These are phyloP conservation scores for Lachnellula suecica DNA, from an alignment of 2,329 filamentous ascomycete species.

Conservation along the genomic window DNA sequence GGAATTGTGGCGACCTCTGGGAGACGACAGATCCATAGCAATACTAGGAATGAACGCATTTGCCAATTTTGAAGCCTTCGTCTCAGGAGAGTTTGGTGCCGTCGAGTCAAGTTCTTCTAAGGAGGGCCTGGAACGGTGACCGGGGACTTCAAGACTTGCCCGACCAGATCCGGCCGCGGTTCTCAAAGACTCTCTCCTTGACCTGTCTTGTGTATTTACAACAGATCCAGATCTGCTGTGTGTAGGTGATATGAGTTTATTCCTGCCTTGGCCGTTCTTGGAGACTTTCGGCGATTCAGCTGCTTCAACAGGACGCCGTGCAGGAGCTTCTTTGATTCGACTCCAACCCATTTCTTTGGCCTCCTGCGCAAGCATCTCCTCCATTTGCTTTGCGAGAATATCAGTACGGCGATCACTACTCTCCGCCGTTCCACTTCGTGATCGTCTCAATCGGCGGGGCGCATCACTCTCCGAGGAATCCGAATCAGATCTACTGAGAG, in stretches of 20 bases:
- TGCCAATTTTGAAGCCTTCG: conserved; percentile 17
- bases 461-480: conserved; percentile 60
- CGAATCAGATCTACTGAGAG: conserved; percentile 55
- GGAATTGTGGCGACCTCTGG: conserved; percentile 61
- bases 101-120: conserved; percentile 44
- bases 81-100: conserved; percentile 33
- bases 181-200: conserved; percentile 19
- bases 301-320: conserved; percentile 9
- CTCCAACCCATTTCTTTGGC: conserved; percentile 32
- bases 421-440: conserved; percentile 43
- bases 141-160: conserved; percentile 49
- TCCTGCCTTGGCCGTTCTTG: conserved; percentile 7
- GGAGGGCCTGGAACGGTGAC: conserved; percentile 36
- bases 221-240: conserved; percentile 25
- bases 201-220: conserved; percentile 12
- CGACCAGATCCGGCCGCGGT: conserved; percentile 23
- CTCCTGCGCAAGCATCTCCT: conserved; percentile 58
- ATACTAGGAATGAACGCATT: conserved; percentile 55
- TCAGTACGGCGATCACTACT: conserved; percentile 49
- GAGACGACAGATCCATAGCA: conserved; percentile 62
- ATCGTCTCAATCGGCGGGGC: conserved; percentile 35
- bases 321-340: conserved; percentile 14
- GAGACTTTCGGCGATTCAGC: conserved; percentile 15
- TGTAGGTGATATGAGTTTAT: conserved; percentile 1
- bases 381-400: conserved; percentile 61